phyloP scores from a whole-genome alignment of 352 stramenopile genomes.

The Pythium volutum region DNA sequence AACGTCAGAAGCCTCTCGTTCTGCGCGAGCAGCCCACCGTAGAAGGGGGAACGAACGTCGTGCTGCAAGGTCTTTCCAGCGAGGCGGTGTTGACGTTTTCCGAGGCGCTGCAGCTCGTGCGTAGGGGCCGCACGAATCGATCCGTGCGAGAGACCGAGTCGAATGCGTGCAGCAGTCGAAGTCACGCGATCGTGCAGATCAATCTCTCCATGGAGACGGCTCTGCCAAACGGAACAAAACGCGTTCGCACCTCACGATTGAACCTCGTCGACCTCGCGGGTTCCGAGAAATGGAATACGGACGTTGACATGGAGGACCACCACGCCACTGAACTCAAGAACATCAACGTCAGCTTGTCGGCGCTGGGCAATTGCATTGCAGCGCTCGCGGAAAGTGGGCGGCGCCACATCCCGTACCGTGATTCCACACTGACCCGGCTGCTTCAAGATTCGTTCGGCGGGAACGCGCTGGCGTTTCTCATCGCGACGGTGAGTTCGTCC shows the following conservation, averaged over 20 bases:
- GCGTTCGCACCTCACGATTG: conserved; percentile 46
- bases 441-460: conserved; percentile 83
- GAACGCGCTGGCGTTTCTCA: conserved; percentile 68
- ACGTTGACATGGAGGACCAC: conserved; percentile 63
- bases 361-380: conserved; percentile 90
- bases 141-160: conserved; percentile 80
- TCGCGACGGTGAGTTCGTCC: conserved; percentile 61
- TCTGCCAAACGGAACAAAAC: conserved; percentile 32
- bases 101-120: conserved; percentile 55
- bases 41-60: conserved; percentile 52
- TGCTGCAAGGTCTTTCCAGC: conserved; percentile 58
- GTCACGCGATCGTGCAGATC: conserved; percentile 91
- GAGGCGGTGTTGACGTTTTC: conserved; percentile 37
- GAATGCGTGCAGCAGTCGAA: conserved; percentile 87
- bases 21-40: conserved; percentile 58
- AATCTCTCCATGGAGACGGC: conserved; percentile 50
- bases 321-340: conserved; percentile 82
- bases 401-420: conserved; percentile 90
- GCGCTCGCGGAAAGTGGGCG: conserved; percentile 71
- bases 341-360: conserved; percentile 91
- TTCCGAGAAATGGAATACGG: conserved; percentile 84
- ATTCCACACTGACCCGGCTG: conserved; percentile 87
- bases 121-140: conserved; percentile 48
- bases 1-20: conserved; percentile 62
- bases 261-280: conserved; percentile 82